Evolutionary conservation across 2,329 filamentous ascomycete species (phyloP).

Genomic region (Stylonectria norvegica): DNA sequence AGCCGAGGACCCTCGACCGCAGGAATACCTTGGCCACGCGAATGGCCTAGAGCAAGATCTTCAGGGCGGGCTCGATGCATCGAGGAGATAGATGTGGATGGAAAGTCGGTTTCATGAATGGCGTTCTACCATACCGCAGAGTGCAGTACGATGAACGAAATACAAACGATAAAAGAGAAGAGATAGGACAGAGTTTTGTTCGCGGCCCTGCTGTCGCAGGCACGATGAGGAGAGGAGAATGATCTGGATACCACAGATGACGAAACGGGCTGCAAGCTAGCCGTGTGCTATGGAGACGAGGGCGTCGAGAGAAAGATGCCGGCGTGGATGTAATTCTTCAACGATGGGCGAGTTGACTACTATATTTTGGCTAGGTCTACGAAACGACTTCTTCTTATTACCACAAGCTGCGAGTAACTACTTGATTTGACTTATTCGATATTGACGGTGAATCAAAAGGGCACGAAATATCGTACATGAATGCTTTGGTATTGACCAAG

Average conservation of each 20-base stretch:
- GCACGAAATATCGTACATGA: too few species aligned
- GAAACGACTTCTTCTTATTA: too few species aligned
- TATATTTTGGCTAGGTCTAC: too few species aligned
- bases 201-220: neutral
- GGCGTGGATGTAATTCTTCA: constrained; percentile 7
- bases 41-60: constrained; percentile 58
- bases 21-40: constrained; percentile 51
- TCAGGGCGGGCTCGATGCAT: constrained; percentile 43
- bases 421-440: too few species aligned
- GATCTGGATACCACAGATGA: constrained; percentile 12
- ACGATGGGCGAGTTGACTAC: constrained; percentile 25
- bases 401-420: too few species aligned
- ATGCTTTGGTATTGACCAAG: too few species aligned
- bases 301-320: neutral
- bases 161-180: constrained; percentile 1
- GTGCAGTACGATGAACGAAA: constrained; percentile 9
- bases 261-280: too few species aligned
- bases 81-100: constrained; percentile 21
- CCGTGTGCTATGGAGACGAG: too few species aligned
- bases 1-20: constrained; percentile 57
- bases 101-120: too few species aligned
- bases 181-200: constrained; percentile 2
- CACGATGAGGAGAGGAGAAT: constrained; percentile 4
- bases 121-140: constrained; percentile 6
- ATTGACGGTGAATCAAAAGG: too few species aligned